Base-by-base conservation (phyloP, 257 asterid species). In the Salvia rosmarinus region DNA sequence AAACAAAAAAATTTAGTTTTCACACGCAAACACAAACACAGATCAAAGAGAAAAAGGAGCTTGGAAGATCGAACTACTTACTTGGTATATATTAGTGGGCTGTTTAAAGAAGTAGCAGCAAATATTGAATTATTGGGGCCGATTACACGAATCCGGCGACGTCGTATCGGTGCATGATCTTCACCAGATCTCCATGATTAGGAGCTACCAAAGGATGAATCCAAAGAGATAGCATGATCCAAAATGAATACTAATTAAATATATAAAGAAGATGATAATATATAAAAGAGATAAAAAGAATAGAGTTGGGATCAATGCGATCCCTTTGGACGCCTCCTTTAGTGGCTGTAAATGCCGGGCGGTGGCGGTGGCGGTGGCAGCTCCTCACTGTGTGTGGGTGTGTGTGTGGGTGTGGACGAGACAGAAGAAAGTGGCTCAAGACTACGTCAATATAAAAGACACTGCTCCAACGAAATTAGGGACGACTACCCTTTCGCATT, bases 261-360 rank as follows among this genome's bases (percentile, higher is more conserved):
- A 75, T 4, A 60, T 4, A 28, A 25, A 0, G 7, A 0, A 42
- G 47, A 32, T 1, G 16, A 2, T 7, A 19, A n/a, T n/a, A n/a
- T n/a, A 13, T 32, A 14, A 9, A 19, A 30, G 9, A 14, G 25
- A 16, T 3, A 35, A 4, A 30, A 0, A 11, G 9, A 34, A 19
- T 35, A n/a, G 50, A 78, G 55, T 44, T 64, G 80, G 89, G 96
- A 92, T 89, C 98, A 92, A 92, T 92, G 96, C 96, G 96, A 90
- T 90, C 98, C 98, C 96, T 92, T 92, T 92, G 98, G 98, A 90
- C 87, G 84, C 87, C 81, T 92, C 86, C 96, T 83, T 82, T 63
- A 81, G 93, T 69, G 78, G 91, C 96, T 72, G 78, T 75, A 44
- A 74, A 68, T 76, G 67, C 65, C 21, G 21, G 25, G 44, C 44